Evolutionary conservation across 345 rosid species (phyloP), one percentile per base, ranked within the genome.

Genomic region (Bruguiera gymnorhiza): DNA sequence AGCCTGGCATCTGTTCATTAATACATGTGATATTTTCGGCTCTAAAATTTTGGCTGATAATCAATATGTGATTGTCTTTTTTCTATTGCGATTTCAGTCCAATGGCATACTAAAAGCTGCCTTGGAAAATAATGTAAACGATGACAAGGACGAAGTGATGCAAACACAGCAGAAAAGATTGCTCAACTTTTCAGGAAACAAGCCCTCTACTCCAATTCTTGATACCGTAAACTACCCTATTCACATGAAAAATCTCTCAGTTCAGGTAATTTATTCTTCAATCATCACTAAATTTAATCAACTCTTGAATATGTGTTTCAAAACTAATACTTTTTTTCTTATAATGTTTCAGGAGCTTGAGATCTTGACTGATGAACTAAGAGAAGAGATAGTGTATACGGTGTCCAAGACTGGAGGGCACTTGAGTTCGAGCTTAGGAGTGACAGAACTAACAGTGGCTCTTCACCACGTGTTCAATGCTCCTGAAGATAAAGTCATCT

Each of bases 341-440:
- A 4, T 52, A 31, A 56, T 54, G 4, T 37, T 21, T 20, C 9
- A 86, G 89, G 85, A 86, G 27, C 82, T 86, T 27, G 75, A 77
- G 46, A 48, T 6, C 0, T 69, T 86, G 73, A 83, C 78, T 6
- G 70, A 68, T 48, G 89, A 83, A 27, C 65, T 83, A 6, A 51
- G 89, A 68, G 82, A 75, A 65, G 89, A 83, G 69, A 63, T 83
- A 8, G 82, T 85, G 1, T 73, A 70, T 23, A 32, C 76, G 1
- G 87, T 83, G 37, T 85, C 89, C 4, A 83, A 81, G 66, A 81
- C 85, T 0, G 86, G 89, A 8, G 89, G 89, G 1, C 86, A 83
- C 46, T 53, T 83, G 13, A 80, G 89, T 63, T 76, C 87, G 8
- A 85, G 75, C 76, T 57, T 85, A 26, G 89, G 89, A 1, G 89